Base-by-base conservation (phyloP, 352 stramenopile genomes). In the Thalassiosira ordinaria region DNA sequence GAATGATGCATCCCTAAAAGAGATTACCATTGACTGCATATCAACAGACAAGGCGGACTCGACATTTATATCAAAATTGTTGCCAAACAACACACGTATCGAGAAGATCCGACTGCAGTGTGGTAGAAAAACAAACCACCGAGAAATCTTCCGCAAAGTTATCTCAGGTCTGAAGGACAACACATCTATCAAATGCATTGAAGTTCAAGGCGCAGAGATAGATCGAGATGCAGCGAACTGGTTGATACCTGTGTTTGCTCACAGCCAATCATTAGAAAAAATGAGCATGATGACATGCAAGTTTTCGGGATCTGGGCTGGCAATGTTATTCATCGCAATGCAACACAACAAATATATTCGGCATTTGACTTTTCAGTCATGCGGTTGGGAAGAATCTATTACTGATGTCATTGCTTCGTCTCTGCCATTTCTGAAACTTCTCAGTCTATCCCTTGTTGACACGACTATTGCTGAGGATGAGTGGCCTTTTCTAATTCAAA, bases 381-480 rank as follows among this genome's bases (percentile, higher is more conserved):
- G 63, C 44, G 49, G 63, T 52, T 73, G 52, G 51, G 63, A 61
- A 9, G 35, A 73, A n/a, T 35, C 62, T 31, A 66, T 55, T 33
- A 18, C 37, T 16, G 57, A 66, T 6, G 55, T 51, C 13, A n/a
- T 66, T 39, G 35, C 57, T 41, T n/a, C 57, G 22, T 66, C 57
- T 22, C 37, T 66, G 39, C 35, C 57, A 37, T 33, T 65, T 47
- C 11, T 51, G n/a, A 65, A 65, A 16, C n/a, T n/a, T n/a, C n/a
- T n/a, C n/a, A n/a, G n/a, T 53, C 22, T 73, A 5, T 64, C 49
- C 6, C 49, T 73, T 52, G 22, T 61, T 26, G 51, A 35, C 27
- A 52, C 52, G 35, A 51, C 62, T 29, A 46, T 63, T 39, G 35
- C n/a, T 61, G 41, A 31, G 9, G 60, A 55, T 61, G 11, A 20